Conservation (phyloP, 78 protist species). For the Dictyostelium brefeldianum region DNA sequence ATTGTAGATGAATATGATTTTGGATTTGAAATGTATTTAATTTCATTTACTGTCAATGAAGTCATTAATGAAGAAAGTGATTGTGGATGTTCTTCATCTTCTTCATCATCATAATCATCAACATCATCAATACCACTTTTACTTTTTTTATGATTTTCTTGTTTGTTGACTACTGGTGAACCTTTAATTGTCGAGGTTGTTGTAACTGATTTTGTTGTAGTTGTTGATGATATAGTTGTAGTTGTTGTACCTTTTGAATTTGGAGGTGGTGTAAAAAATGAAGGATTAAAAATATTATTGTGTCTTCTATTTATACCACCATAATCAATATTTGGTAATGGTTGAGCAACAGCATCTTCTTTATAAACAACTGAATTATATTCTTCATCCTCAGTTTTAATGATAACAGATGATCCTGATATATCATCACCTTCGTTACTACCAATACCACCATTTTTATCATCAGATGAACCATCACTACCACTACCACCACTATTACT, state of each 20-base stretch:
- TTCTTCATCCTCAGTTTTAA: background rate
- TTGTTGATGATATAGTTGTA: background rate
- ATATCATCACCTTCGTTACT: background rate
- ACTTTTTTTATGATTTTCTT: background rate
- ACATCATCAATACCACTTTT: background rate
- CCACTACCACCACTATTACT: background rate
- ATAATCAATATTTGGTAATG: constrained; percentile 27
- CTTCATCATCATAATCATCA: background rate
- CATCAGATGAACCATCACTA: background rate
- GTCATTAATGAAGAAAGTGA: constrained; percentile 5
- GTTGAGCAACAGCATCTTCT: constrained; percentile 1
- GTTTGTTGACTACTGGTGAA: background rate
- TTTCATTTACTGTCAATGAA: constrained; percentile 17
- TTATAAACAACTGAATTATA: constrained; percentile 11
- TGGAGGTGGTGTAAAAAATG: constrained; percentile 67
- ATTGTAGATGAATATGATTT: background rate
- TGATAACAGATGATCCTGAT: constrained; percentile 16
- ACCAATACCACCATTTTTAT: background rate
- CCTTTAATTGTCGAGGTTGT: background rate
- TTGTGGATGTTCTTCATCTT: background rate
- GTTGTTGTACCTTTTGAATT: background rate
- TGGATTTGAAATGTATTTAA: constrained; percentile 13
- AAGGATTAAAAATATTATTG: constrained; percentile 31
- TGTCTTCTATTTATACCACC: constrained; percentile 29
- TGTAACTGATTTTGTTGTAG: background rate